Evolutionary conservation across 345 rosid genomes (phyloP).

Genomic region (Dovyalis caffra): DNA sequence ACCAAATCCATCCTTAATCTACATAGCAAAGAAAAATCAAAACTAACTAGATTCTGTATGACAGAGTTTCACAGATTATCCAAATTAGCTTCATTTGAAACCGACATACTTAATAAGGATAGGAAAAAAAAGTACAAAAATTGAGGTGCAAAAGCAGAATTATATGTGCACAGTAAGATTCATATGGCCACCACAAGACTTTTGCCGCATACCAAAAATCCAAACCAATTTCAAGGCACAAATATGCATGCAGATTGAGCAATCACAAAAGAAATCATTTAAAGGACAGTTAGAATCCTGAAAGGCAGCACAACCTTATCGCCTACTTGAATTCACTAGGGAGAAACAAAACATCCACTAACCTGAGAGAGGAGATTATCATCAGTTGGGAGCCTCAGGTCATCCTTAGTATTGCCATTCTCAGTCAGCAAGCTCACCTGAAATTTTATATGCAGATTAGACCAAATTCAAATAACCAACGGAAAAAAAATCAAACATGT

Average conservation of each 20-base stretch:
- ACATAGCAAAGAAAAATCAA: not conserved
- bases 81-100: not conserved
- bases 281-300: not conserved
- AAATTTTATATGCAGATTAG: not conserved
- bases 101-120: not conserved
- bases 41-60: not conserved
- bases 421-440: slow-evolving; percentile 35
- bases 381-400: slow-evolving; percentile 35
- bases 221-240: not conserved
- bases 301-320: not conserved
- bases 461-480: not conserved
- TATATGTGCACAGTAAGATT: not conserved
- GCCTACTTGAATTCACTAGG: not conserved
- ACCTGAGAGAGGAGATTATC: slow-evolving; percentile 30
- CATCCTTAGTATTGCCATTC: slow-evolving; percentile 35
- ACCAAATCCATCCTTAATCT: slow-evolving; percentile 33
- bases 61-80: not conserved
- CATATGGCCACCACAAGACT: not conserved
- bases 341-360: not conserved
- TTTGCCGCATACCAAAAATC: not conserved
- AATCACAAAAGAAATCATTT: not conserved
- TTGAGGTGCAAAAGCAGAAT: not conserved
- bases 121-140: not conserved
- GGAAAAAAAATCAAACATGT: not conserved
- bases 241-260: not conserved